phyloP scores from a whole-genome alignment of 352 stramenopile species.

The Phytophthora hybrid region DNA sequence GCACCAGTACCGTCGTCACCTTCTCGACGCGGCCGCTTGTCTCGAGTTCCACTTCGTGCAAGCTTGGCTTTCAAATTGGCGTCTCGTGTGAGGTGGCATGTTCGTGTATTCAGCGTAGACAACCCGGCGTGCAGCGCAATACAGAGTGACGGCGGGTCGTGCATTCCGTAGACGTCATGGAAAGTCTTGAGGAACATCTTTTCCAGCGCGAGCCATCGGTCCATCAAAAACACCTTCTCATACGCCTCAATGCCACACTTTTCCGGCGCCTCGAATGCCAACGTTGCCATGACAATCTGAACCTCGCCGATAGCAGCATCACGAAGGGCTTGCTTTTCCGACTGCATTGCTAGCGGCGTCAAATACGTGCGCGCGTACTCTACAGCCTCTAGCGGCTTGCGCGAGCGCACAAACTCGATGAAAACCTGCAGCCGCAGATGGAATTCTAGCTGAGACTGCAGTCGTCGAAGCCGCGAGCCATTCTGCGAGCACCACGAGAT shows the following conservation, averaged over 20 bases:
- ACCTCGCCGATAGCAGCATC: slow-evolving; percentile 70
- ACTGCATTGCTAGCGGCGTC: slow-evolving; percentile 72
- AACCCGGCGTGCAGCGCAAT: slow-evolving; percentile 73
- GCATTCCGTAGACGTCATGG: slow-evolving; percentile 72
- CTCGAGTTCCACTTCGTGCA: slow-evolving; percentile 22
- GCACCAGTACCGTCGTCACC: slow-evolving; percentile 23
- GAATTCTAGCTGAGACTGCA: slow-evolving; percentile 81
- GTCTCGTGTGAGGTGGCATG: slow-evolving; percentile 67
- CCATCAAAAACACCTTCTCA: slow-evolving; percentile 66
- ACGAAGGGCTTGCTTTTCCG: slow-evolving; percentile 59
- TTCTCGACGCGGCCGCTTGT: slow-evolving; percentile 34
- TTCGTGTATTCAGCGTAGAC: slow-evolving; percentile 79
- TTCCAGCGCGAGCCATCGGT: slow-evolving; percentile 66
- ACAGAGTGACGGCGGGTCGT: slow-evolving; percentile 70
- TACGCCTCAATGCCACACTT: slow-evolving; percentile 72
- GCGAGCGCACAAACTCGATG: slow-evolving; percentile 78
- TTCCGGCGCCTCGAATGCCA: slow-evolving; percentile 71
- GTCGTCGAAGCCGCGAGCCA: slow-evolving; percentile 69
- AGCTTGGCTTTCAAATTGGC: slow-evolving; percentile 50
- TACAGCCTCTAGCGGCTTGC: slow-evolving; percentile 76
- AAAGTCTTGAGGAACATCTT: slow-evolving; percentile 73
- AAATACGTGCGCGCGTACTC: slow-evolving; percentile 72
- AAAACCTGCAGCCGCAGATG: slow-evolving; percentile 80
- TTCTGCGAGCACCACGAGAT: slow-evolving; percentile 82
- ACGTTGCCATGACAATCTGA: slow-evolving; percentile 78